phyloP scores from a whole-genome alignment of 2,329 filamentous ascomycete species.

The Sporothrix pallida region DNA sequence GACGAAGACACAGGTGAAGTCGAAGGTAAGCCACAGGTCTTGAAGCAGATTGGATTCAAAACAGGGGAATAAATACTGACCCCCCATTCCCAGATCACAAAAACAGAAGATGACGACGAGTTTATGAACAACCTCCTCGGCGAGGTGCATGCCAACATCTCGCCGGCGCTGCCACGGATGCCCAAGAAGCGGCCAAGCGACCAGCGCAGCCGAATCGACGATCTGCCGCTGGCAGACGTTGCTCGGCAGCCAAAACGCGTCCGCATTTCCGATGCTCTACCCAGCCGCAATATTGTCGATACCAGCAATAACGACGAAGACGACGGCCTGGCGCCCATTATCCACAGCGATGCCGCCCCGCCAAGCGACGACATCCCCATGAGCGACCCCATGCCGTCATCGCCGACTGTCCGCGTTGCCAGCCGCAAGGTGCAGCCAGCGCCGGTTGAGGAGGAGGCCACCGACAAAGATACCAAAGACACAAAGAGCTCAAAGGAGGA shows the following conservation, averaged over 20 bases:
- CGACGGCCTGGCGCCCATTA: constrained; percentile 61
- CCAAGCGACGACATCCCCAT: constrained; percentile 65
- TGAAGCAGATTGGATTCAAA: too few species aligned
- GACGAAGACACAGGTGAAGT: constrained; percentile 70
- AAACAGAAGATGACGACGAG: constrained; percentile 84
- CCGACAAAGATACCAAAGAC: constrained; percentile 52
- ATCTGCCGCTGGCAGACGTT: constrained; percentile 74
- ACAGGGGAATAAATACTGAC: neutral
- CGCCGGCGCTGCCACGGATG: constrained; percentile 59
- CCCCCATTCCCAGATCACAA: constrained; percentile 61
- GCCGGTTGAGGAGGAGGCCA: neutral
- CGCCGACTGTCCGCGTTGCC: constrained; percentile 79
- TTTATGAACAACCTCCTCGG: constrained; percentile 85
- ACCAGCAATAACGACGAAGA: constrained; percentile 60
- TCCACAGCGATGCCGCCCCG: constrained; percentile 60
- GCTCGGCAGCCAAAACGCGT: constrained; percentile 63
- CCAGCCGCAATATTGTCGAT: constrained; percentile 50
- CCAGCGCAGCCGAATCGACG: constrained; percentile 73
- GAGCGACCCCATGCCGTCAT: constrained; percentile 84
- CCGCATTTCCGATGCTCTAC: constrained; percentile 58
- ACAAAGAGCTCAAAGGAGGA: constrained; percentile 68
- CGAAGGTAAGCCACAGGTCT: constrained; percentile 66
- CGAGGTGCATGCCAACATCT: constrained; percentile 81
- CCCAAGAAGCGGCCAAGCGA: constrained; percentile 73
- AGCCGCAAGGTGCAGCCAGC: constrained; percentile 67